Base-by-base conservation (phyloP, 257 asterid genomes). In the Solanum appendiculatum region DNA sequence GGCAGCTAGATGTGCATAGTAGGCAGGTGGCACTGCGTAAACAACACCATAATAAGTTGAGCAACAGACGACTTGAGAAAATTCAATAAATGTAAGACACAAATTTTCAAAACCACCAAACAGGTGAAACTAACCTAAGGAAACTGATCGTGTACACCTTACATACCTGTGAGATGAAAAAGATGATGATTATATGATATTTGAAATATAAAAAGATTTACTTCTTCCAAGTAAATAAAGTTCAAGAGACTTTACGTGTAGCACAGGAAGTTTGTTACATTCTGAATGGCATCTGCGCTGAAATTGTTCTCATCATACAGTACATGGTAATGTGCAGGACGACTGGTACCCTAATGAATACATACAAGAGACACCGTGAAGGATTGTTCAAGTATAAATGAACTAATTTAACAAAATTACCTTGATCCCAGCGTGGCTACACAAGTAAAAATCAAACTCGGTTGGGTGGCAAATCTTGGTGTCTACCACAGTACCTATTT, bases 381-480 rank as follows among this genome's bases (percentile, higher is more conserved):
- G 83, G 29, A 34, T 64, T n/a, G 2, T 23, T 33, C 56, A 69
- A 63, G 18, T n/a, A 51, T 2, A 29, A 18, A 39, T 78, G 37
- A 56, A n/a, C 58, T 29, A 29, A 34, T 60, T 27, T 36, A 44
- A 10, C 37, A 21, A 39, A 48, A 83, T 84, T 86, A 95, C 99
- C 96, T 96, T 93, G 39, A 95, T 95, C 8, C 98, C 98, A 1
- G 97, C 94, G 82, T 96, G 99, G 88, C 99, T 96, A 15, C 98
- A 94, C 0, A 96, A 92, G 87, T 91, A 97, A 29, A 97, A 97
- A 25, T 97, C 99, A 23, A 94, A 95, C 63, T 95, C 96, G 13
- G 83, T 88, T 0, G 98, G 98, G 77, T 95, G 99, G 87, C 99
- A 95, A 16, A 96, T 96, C 16, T 51, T 83, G 3, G 97, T 94